Evolutionary conservation across 768 basidiomycete species (phyloP), one percentile per base, ranked within the genome.

Genomic region (Russula compacta): DNA sequence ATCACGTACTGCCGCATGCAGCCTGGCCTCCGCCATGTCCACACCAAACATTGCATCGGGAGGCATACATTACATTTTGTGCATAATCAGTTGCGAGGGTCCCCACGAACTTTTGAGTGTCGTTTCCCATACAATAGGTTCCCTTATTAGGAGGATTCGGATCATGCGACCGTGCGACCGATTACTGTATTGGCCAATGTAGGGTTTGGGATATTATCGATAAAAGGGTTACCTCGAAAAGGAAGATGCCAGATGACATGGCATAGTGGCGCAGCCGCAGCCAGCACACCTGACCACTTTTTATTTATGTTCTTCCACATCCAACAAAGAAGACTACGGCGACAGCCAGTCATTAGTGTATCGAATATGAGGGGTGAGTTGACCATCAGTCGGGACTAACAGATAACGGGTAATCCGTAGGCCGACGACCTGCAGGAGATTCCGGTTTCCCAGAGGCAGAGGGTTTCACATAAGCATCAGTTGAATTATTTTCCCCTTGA

Each of bases 11-110:
- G 24, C 51, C 51, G 24, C 21, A 14, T 19, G n/a, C 36, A 39
- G 14, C 35, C 15, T 40, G 15, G 54, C 35, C 43, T 33, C n/a
- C 29, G 24, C 24, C 24, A 29, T 29, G 3, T 29, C 24, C 24
- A 29, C 24, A 29, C 10, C 38, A 6, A 39, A 39, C 36, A 39
- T 44, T 33, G 33, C 61, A 53, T 47, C 47, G 21, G 39, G 48
- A 33, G 38, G 53, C 44, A 47, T 36, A 49, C 24, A 40, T 19
- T 54, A 29, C 24, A 29, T 62, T 47, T 46, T 58, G 39, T 53
- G 60, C 51, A 62, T 42, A 15, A 47, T 48, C 53, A 53, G 24
- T 51, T 57, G 60, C 38, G 49, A 21, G 50, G 42, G 3, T 24
- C 49, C 19, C 9, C 7, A 12, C 4, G 46, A 29, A 38, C 32